Base-by-base conservation (phyloP, 2,329 filamentous ascomycete species). In the Ophiostoma pallidulum region DNA sequence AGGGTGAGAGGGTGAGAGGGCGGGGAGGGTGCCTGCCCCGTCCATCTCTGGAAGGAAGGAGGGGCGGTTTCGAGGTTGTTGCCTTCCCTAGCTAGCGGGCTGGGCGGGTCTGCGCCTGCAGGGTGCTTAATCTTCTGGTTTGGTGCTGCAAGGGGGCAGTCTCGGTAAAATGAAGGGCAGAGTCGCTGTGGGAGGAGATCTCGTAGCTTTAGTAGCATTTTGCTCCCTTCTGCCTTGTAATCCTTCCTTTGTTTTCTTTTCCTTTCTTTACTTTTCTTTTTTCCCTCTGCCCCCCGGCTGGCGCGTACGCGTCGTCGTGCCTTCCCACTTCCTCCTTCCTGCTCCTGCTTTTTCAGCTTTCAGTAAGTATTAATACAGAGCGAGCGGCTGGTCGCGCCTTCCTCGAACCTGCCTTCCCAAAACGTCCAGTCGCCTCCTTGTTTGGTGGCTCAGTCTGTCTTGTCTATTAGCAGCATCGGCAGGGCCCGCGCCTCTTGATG, bases 131-230 rank as follows among this genome's bases (percentile, higher is more conserved):
- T 36, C 32, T 45, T 41, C 29, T 45, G 41, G 39, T 41, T 20
- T 13, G 16, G 18, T 32, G 38, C 47, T 49, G 47, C 41, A 49
- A 49, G 47, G 47, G n/a, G 47, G 47, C 31, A 32, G 20, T 26
- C 9, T n/a, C 46, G 22, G 29, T 35, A 24, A 48, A 39, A 38
- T 48, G 40, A 39, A 26, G 16, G n/a, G 33, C 9, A 29, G 26
- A 24, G 20, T 28, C 24, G 26, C 29, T 12, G 20, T 19, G 14
- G 24, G 32, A 28, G 24, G 24, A 5, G 10, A 6, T 28, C 24
- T 33, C 14, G n/a, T 33, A 5, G 31, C 31, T 33, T 16, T 33
- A 7, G 31, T 33, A 14, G 31, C 31, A 33, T 33, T 24, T 31
- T 29, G 10, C 10, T 13, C 19, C 26, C n/a, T 32, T 18, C 26